Conservation (phyloP, 495 filamentous ascomycete genomes). For the Penicillium coprophilum region DNA sequence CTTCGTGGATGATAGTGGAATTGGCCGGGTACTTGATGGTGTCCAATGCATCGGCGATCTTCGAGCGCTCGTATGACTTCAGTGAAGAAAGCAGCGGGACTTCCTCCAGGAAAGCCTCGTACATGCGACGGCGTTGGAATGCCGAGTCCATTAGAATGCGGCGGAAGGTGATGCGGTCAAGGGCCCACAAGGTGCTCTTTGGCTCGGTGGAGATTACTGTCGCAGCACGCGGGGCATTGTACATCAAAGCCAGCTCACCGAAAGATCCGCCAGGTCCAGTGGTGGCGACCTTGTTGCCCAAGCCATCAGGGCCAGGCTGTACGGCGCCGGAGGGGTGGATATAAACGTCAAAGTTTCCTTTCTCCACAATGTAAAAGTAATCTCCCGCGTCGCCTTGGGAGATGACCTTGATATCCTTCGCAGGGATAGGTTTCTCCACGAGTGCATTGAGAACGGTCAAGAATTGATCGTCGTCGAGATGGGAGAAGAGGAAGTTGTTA, state of each 20-base stretch:
- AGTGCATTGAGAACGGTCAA: conserved; percentile 84
- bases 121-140: conserved; percentile 92
- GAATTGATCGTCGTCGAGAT: conserved; percentile 89
- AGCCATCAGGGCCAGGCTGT: conserved; percentile 77
- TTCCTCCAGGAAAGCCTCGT: conserved; percentile 96
- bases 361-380: conserved; percentile 96
- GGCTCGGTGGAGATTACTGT: conserved; percentile 84
- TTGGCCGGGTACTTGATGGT: conserved; percentile 82
- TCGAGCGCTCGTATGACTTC: conserved; percentile 87
- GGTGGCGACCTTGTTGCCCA: conserved; percentile 78
- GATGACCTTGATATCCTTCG: conserved; percentile 95
- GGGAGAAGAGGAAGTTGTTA: conserved; percentile 90
- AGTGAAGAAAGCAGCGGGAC: conserved; percentile 83
- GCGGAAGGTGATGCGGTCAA: conserved; percentile 95
- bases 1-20: conserved; percentile 82
- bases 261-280: conserved; percentile 93
- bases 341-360: conserved; percentile 85
- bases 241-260: conserved; percentile 96
- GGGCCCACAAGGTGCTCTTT: conserved; percentile 81
- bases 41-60: conserved; percentile 95
- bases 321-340: conserved; percentile 79
- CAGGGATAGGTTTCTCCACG: conserved; percentile 91
- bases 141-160: conserved; percentile 98
- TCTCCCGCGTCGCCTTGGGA: conserved; percentile 94
- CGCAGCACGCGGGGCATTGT: conserved; percentile 95